Conservation (phyloP, 2,329 filamentous ascomycete genomes). For the Chrysoporthe deuterocubensis region DNA sequence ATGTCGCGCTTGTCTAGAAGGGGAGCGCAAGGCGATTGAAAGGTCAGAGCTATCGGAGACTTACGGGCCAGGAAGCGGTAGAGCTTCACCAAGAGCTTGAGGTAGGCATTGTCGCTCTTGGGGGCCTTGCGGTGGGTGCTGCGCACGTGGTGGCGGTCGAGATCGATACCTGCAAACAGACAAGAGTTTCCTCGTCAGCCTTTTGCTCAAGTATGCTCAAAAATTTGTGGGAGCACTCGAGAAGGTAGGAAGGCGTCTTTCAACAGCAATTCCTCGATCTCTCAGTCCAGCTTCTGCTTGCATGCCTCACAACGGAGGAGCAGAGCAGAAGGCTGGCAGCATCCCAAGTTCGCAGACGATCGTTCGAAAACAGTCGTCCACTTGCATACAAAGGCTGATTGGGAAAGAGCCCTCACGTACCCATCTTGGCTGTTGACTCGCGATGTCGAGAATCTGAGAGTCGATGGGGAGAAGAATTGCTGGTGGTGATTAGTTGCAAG, state of each 20-base stretch:
- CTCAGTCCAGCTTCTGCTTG: conserved; percentile 22
- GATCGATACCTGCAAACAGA: conserved; percentile 68
- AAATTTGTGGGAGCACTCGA: conserved; percentile 38
- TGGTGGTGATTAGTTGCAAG: conserved; percentile 41
- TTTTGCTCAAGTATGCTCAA: conserved; percentile 67
- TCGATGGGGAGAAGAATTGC: conserved; percentile 29
- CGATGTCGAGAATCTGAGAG: conserved; percentile 40
- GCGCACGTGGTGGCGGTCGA: conserved; percentile 71
- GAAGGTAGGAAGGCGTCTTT: conserved; percentile 23
- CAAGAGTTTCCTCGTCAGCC: conserved; percentile 60
- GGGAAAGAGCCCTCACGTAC: conserved; percentile 55
- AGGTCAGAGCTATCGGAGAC: conserved; percentile 42
- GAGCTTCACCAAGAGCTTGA: conserved; percentile 96
- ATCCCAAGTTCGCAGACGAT: conserved; percentile 28
- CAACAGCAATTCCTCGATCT: conserved; percentile 9
- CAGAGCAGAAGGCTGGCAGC: conserved; percentile 24
- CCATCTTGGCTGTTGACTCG: conserved; percentile 60
- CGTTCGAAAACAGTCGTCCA: conserved; percentile 39
- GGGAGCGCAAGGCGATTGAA: no score
- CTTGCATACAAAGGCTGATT: conserved; percentile 54
- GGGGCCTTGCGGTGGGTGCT: conserved; percentile 86
- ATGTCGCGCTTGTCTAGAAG: not conserved
- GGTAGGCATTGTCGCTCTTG: conserved; percentile 96
- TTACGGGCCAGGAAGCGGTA: conserved; percentile 96
- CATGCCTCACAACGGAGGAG: conserved; percentile 13